Conservation (phyloP, 1,284 basidiomycete species). For the Thelephora terrestris region DNA sequence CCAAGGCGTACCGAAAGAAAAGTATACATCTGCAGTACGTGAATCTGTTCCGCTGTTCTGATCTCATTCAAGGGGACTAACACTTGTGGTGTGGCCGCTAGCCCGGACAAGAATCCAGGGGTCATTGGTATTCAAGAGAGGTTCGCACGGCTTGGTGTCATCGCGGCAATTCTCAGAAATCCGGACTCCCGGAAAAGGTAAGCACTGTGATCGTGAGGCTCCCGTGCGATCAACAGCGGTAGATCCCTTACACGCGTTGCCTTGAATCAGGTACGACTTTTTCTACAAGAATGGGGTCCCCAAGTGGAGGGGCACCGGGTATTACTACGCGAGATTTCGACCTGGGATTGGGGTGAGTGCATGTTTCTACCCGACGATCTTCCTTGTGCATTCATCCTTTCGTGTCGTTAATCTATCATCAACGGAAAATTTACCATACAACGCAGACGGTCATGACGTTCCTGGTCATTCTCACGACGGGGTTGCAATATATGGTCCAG, state of each 20-base stretch:
- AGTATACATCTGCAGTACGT: constrained; percentile 81
- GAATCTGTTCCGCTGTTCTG: not conserved
- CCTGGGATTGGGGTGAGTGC: constrained; percentile 70
- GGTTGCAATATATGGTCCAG: constrained; percentile 73
- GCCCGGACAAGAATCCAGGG: constrained; percentile 88
- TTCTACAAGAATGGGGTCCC: constrained; percentile 90
- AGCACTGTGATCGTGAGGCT: constrained; percentile 20
- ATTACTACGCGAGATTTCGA: constrained; percentile 89
- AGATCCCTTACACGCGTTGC: not conserved
- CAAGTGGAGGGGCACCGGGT: constrained; percentile 78
- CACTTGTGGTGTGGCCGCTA: constrained; percentile 24
- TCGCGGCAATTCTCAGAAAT: constrained; percentile 73
- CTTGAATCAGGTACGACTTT: constrained; percentile 64
- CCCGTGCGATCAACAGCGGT: not conserved
- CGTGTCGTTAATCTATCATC: not conserved
- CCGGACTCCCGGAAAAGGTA: constrained; percentile 69
- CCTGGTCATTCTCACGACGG: constrained; percentile 62
- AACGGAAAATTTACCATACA: not conserved
- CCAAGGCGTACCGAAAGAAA: constrained; percentile 82
- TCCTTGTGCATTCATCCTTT: not conserved
- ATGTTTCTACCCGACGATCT: constrained; percentile 8
- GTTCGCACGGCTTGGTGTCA: constrained; percentile 82
- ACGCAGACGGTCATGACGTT: constrained; percentile 64
- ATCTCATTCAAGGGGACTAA: not conserved
- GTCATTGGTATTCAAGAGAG: constrained; percentile 75